Percentiles rank a stretch among this genome's conserved stretches.
These are phyloP conservation scores for Colletotrichum sublineola DNA, from an alignment of 2,329 filamentous ascomycete species.

Conservation along the genomic window DNA sequence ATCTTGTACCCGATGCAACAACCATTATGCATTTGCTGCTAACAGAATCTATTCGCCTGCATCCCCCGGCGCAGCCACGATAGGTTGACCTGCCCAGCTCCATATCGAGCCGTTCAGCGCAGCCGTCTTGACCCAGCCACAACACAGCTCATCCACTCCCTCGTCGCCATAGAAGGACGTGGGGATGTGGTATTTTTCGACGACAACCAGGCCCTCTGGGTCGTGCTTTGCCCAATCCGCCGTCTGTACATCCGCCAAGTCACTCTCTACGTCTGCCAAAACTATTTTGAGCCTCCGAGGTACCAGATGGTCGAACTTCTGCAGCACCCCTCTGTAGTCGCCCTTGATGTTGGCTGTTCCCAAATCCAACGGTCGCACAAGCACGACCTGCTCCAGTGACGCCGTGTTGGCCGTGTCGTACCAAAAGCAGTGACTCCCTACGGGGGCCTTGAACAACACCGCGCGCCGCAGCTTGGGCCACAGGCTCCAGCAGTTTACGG, in stretches of 20 bases:
- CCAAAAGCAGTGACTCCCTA: conserved; percentile 56
- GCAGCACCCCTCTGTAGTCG: conserved; percentile 55
- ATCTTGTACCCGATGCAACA: not conserved
- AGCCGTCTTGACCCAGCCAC: conserved; percentile 56
- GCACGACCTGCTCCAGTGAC: conserved; percentile 57
- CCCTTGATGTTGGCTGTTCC: conserved; percentile 55
- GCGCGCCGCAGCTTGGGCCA: conserved; percentile 59
- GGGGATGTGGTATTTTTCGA: conserved; percentile 57
- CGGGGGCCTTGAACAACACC: conserved; percentile 57
- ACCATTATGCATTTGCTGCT: not conserved
- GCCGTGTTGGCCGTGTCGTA: conserved; percentile 53
- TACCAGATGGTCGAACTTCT: conserved; percentile 47
- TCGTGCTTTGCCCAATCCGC: conserved; percentile 53
- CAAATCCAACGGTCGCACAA: conserved; percentile 55
- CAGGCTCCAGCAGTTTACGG: conserved; percentile 55
- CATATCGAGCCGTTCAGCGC: conserved; percentile 58
- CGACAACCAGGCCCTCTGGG: conserved; percentile 53
- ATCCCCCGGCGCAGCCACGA: not conserved
- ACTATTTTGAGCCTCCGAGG: conserved; percentile 46
- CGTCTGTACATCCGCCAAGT: conserved; percentile 46
- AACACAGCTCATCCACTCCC: conserved; percentile 53
- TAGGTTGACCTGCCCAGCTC: conserved; percentile 48
- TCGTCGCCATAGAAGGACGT: conserved; percentile 56
- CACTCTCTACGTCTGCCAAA: conserved; percentile 34
- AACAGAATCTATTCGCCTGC: not conserved